These are phyloP conservation scores for Penicillium sp. DNA, from an alignment of 2,329 filamentous ascomycete genomes.

Conservation along the genomic window DNA sequence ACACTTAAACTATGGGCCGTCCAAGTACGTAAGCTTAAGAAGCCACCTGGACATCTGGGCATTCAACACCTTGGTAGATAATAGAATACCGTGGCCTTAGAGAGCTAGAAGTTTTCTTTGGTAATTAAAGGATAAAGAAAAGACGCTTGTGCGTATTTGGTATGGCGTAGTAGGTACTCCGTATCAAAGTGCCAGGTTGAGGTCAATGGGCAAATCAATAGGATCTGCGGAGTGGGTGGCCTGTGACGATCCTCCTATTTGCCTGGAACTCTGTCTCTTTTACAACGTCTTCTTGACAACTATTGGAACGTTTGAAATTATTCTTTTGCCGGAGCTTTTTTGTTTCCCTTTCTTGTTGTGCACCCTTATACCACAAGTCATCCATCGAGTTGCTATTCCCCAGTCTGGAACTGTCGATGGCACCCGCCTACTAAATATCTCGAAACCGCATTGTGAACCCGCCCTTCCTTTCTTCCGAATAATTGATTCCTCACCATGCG, in stretches of 20 bases:
- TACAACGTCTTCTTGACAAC: constrained; percentile 1
- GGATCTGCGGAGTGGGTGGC: constrained; percentile 7
- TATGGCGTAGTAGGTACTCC: too few relatives aligned
- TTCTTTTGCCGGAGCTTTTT: neutral
- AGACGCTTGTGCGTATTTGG: neutral
- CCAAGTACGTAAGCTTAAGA: neutral
- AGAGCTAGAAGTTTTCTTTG: neutral
- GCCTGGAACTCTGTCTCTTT: neutral
- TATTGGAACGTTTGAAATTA: neutral
- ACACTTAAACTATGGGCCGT: neutral
- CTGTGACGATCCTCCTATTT: constrained; percentile 18
- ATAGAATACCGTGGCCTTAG: constrained; percentile 3
- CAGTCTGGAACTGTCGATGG: constrained; percentile 22
- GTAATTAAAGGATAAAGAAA: neutral
- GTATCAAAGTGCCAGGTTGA: neutral
- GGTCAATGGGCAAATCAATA: constrained; percentile 2
- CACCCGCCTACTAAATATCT: constrained; percentile 8
- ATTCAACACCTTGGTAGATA: neutral
- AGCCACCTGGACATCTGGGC: neutral
- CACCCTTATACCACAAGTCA: neutral
- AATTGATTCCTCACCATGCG: constrained; percentile 19
- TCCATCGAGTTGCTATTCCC: constrained; percentile 1
- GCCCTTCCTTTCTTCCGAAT: neutral
- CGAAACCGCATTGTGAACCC: neutral
- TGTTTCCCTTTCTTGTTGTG: neutral